Evolutionary conservation across 495 filamentous ascomycete species (phyloP), one percentile per base, ranked within the genome.

Genomic region (Lasiosphaeria miniovina): DNA sequence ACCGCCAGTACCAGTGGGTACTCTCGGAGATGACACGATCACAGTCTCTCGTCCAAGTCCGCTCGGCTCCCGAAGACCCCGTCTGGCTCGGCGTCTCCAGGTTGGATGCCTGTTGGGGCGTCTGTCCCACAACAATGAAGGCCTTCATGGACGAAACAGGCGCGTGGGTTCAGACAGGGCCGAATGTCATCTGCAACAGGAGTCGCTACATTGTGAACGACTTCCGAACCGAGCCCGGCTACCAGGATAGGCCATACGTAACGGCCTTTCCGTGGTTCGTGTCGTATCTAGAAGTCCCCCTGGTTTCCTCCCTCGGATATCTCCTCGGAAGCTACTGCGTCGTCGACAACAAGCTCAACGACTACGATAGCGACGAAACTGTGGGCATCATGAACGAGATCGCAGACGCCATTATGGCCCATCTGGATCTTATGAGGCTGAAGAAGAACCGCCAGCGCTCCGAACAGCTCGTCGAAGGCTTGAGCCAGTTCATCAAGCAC

Each of bases 61-160:
- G 57, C 6, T 56, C 45, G 15, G 61, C 55, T 17, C 56, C 50
- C 1, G 65, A 56, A 31, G 69, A 71, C 51, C 58, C 51, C 31
- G 34, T 74, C 31, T 71, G 53, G 31, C 58, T 73, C 4, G 71
- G 73, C 17, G 64, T 62, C 4, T 57, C 61, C 45, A 72, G 65
- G 61, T 50, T 72, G 10, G 52, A 65, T 11, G 61, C 49, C 53
- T 67, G 65, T 24, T 64, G 57, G 48, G 67, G 67, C 24, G 67
- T 70, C 35, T 70, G 67, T 43, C 67, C 67, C 65, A 73, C 55
- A 49, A 80, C 55, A 71, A 80, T 48, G 74, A 77, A 8, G 80
- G 77, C 67, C 17, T 70, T 70, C 11, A 51, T 70, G 55, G 67
- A 70, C 43, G 61, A 65, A 40, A 68, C 59, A 36, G 62, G 57